Conservation (phyloP, 2,329 filamentous ascomycete species). For the Conoideocrella luteorostrata region DNA sequence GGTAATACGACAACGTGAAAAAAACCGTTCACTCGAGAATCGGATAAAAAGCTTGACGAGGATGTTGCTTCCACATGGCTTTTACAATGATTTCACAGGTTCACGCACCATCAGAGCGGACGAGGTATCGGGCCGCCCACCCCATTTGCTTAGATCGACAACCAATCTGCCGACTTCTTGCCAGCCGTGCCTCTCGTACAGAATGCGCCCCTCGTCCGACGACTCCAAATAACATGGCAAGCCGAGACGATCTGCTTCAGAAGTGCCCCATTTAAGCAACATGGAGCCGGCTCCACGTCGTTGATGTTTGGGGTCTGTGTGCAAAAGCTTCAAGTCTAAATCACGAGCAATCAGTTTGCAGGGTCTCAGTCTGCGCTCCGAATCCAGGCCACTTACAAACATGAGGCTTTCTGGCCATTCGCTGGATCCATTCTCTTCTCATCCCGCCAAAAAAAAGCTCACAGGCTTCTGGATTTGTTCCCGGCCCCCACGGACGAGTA, state of each 20-base stretch:
- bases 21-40: too few species aligned
- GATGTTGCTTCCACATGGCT: background rate
- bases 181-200: conserved; percentile 32
- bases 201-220: conserved; percentile 20
- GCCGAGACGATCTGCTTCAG: conserved; percentile 28
- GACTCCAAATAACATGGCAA: conserved; percentile 32
- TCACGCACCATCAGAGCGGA: conserved; percentile 20
- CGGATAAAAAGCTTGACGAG: too few species aligned
- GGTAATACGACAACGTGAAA: too few species aligned
- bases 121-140: conserved; percentile 15
- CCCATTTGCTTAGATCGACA: conserved; percentile 23
- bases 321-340: conserved; percentile 30
- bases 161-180: conserved; percentile 20
- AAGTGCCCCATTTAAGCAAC: conserved; percentile 27
- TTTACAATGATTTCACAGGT: background rate
- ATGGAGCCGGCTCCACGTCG: conserved; percentile 27
- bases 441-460: conserved; percentile 25
- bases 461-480: conserved; percentile 26
- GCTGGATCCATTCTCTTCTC: conserved; percentile 21
- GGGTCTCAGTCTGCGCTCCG: too few species aligned
- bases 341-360: background rate
- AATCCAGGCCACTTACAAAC: conserved; percentile 27
- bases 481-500: conserved; percentile 20
- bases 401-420: conserved; percentile 25
- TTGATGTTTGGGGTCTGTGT: conserved; percentile 31